Base-by-base conservation (phyloP, 2,329 filamentous ascomycete species). In the Diplodia sapinea region DNA sequence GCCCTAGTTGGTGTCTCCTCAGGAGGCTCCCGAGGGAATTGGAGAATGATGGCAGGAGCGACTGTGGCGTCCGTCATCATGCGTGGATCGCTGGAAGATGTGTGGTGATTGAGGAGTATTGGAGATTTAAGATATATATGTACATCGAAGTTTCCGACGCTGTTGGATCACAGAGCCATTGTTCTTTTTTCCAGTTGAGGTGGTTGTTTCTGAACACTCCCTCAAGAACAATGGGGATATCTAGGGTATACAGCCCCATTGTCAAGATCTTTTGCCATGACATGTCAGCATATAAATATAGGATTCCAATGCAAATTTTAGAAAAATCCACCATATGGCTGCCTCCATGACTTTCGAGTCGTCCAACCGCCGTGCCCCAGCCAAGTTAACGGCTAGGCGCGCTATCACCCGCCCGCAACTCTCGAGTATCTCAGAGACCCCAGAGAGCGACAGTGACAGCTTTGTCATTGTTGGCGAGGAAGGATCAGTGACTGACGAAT, bases 151-250 rank as follows among this genome's bases (percentile, higher is more conserved):
- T 20, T 23, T 23, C 6, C 17, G 31, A 23, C 11, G 36, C 9
- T 57, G 54, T 26, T 29, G 36, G 23, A 20, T 59, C 17, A 59
- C 40, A 50, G 23, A 49, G 13, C 13, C 56, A 50, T 50, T 62
- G 26, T 50, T 62, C 57, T 17, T 9, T 23, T 17, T 9, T 23
- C 13, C 12, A 61, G 13, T 8, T n/a, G 38, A 47, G 3, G 4
- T 17, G 3, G 13, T 29, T 38, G 15, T 26, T 43, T 13, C 33
- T 20, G 0, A 47, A 26, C 31, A 12, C 11, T 2, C 23, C 9
- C 20, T 3, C 23, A 26, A 50, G 57, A 40, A 62, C 26, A 62
- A 62, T 20, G 57, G 4, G 15, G n/a, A 15, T 36, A n/a, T 33
- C 31, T 23, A 23, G 12, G 40, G 7, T 15, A 20, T 11, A 17